These are phyloP conservation scores for Aspergillus conjunctus DNA, from an alignment of 495 filamentous ascomycete genomes.

Conservation along the genomic window DNA sequence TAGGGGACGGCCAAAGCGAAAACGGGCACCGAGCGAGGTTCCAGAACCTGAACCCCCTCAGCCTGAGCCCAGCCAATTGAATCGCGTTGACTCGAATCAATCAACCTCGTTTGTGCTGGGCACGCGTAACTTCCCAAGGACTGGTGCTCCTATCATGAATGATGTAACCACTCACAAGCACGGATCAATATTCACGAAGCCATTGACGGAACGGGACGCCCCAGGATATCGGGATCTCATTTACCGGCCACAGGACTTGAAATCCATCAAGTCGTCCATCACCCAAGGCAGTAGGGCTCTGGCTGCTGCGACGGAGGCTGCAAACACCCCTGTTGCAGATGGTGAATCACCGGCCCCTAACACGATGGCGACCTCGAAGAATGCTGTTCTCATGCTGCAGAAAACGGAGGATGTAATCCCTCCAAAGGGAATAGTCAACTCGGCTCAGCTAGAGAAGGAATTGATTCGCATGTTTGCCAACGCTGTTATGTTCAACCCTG, in stretches of 20 bases:
- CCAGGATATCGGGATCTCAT: constrained; percentile 88
- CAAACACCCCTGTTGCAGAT: constrained; percentile 49
- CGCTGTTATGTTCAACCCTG: constrained; percentile 94
- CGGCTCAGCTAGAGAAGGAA: constrained; percentile 90
- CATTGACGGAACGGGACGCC: constrained; percentile 80
- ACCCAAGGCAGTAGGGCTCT: constrained; percentile 75
- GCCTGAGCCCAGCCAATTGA: constrained; percentile 36
- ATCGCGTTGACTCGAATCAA: constrained; percentile 45
- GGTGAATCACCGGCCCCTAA: constrained; percentile 45
- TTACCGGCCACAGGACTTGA: constrained; percentile 84
- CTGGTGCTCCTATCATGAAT: constrained; percentile 76
- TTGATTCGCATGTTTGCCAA: constrained; percentile 98
- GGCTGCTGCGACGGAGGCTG: constrained; percentile 57
- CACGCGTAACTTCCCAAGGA: constrained; percentile 76
- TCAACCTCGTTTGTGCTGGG: constrained; percentile 63
- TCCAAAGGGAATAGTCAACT: constrained; percentile 90
- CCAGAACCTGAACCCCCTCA: constrained; percentile 35
- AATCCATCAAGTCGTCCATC: constrained; percentile 79
- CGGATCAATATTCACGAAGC: constrained; percentile 82
- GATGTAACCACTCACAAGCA: constrained; percentile 83
- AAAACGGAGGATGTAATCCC: constrained; percentile 75
- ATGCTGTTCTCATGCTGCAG: constrained; percentile 55
- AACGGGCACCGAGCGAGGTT: constrained; percentile 43
- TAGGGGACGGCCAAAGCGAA: constrained; percentile 40
- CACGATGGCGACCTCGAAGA: constrained; percentile 39